Base-by-base conservation (phyloP, 2,329 filamentous ascomycete genomes). In the Claviceps quebecensis region DNA sequence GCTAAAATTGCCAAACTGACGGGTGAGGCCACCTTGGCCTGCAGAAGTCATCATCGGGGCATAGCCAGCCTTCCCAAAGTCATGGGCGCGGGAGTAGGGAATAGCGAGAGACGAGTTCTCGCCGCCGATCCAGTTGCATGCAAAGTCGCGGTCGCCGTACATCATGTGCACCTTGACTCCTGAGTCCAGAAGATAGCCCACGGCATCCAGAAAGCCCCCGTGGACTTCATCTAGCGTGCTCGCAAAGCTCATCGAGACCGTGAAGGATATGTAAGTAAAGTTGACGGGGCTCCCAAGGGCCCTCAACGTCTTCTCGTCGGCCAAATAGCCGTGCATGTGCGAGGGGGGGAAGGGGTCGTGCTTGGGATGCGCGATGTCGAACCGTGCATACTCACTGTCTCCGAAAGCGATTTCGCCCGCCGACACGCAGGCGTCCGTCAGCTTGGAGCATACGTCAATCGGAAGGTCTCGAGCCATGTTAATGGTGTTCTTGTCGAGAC, bases 1-100 rank as follows among this genome's bases (percentile, higher is more conserved):
- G 40, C 74, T 78, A 54, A 84, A 76, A 59, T 89, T 89, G 9
- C 84, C 86, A 57, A 79, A 83, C 63, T 91, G 86, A 5, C 86
- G 77, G 0, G 87, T 85, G 52, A 80, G 75, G 19, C 86, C 86
- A 43, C 75, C 82, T 59, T 80, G 77, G 14, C 74, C 72, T 14
- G 72, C 73, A 56, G 84, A 81, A 9, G 84, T 79, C 7, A 80
- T 67, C 54, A 93, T 77, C 2, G 82, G 78, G 0, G 78, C 76
- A 63, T 91, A 93, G 0, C 85, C 86, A 0, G 87, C 81, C 1
- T 64, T 63, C 0, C 71, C 65, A 55, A 83, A 80, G n/a, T 64
- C 58, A 36, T 60, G 55, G 5, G 65, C 61, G 47, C 72, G 65
- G 29, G 71, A 67, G 19, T 75, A 72, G n/a, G 77, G 71, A 0